A percentile compares a stretch with the other conserved stretches of the same genome.
Evolutionary conservation across 2,329 filamentous ascomycete species (phyloP).

Genomic region (Sporothrix variecibatus): DNA sequence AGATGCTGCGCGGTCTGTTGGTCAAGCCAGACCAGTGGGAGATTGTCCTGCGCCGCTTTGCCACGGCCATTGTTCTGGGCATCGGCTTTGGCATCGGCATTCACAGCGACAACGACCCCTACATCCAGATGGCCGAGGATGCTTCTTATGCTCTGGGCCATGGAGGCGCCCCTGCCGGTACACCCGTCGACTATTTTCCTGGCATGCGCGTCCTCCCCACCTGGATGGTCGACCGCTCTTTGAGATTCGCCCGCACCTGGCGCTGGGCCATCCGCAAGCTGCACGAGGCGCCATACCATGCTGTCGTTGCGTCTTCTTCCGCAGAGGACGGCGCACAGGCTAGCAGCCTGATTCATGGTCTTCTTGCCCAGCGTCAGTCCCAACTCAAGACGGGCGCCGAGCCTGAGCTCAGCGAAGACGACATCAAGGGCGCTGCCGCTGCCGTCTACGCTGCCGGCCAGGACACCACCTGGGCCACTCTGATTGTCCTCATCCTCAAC

Average conservation of each 20-base stretch:
- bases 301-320: constrained; percentile 12
- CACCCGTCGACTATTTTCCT: constrained; percentile 31
- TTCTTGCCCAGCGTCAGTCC: constrained; percentile 21
- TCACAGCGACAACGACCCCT: constrained; percentile 42
- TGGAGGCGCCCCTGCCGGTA: constrained; percentile 29
- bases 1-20: constrained; percentile 38
- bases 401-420: constrained; percentile 37
- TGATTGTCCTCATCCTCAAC: constrained; percentile 49
- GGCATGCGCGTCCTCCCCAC: constrained; percentile 28
- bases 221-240: constrained; percentile 26
- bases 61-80: constrained; percentile 45
- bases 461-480: constrained; percentile 47
- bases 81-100: constrained; percentile 49
- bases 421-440: constrained; percentile 40
- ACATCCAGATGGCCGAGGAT: constrained; percentile 42
- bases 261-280: constrained; percentile 33
- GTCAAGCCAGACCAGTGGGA: constrained; percentile 42
- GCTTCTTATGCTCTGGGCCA: constrained; percentile 30
- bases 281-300: constrained; percentile 36
- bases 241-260: constrained; percentile 27
- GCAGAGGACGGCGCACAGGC: neutral
- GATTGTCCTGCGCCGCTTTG: constrained; percentile 41
- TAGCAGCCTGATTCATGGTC: constrained; percentile 17
- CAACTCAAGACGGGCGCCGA: constrained; percentile 33
- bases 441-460: constrained; percentile 45